Conservation (phyloP, 2,329 filamentous ascomycete species). For the Aspergillus floridensis region DNA sequence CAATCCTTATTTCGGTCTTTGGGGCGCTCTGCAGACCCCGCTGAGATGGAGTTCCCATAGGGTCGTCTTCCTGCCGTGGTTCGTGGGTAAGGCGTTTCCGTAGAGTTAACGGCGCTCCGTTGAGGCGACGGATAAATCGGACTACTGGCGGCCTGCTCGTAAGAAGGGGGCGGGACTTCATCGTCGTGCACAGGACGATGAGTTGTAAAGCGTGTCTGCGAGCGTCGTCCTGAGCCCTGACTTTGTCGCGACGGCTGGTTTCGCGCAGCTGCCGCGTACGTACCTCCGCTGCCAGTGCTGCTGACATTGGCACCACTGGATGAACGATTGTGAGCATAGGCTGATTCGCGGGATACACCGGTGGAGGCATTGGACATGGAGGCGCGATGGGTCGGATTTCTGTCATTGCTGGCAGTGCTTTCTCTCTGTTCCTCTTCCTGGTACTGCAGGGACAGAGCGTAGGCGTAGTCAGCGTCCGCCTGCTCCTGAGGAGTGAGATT, state of each 20-base stretch:
- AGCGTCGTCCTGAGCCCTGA: slow-evolving; percentile 13
- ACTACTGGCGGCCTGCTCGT: slow-evolving; percentile 61
- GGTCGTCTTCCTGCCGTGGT: slow-evolving; percentile 17
- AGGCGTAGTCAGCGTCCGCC: slow-evolving; percentile 66
- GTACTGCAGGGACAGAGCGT: slow-evolving; percentile 85
- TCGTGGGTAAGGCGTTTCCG: slow-evolving; percentile 26
- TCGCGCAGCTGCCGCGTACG: slow-evolving; percentile 14
- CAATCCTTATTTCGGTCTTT: slow-evolving; percentile 43
- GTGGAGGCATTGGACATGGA: slow-evolving; percentile 22
- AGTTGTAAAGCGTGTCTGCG: slow-evolving; percentile 17
- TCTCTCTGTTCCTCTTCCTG: slow-evolving; percentile 88
- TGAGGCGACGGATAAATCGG: slow-evolving; percentile 55
- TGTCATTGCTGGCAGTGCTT: slow-evolving; percentile 60
- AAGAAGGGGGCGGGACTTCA: slow-evolving; percentile 61
- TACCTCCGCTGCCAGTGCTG: slow-evolving; percentile 1
- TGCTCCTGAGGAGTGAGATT: slow-evolving; percentile 62
- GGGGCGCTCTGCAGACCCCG: slow-evolving; percentile 19
- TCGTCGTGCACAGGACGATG: slow-evolving; percentile 41
- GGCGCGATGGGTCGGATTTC: slow-evolving; percentile 39
- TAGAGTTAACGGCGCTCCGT: slow-evolving; percentile 33
- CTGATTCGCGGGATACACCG: slow-evolving; percentile 11
- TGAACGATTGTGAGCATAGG: slow-evolving; percentile 14
- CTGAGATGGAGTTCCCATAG: slow-evolving; percentile 12
- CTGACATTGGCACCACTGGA: slow-evolving; percentile 23
- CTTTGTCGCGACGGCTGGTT: slow-evolving; percentile 26